Evolutionary conservation across 1,284 basidiomycete genomes (phyloP).

Genomic region (Heterobasidion parviporum): DNA sequence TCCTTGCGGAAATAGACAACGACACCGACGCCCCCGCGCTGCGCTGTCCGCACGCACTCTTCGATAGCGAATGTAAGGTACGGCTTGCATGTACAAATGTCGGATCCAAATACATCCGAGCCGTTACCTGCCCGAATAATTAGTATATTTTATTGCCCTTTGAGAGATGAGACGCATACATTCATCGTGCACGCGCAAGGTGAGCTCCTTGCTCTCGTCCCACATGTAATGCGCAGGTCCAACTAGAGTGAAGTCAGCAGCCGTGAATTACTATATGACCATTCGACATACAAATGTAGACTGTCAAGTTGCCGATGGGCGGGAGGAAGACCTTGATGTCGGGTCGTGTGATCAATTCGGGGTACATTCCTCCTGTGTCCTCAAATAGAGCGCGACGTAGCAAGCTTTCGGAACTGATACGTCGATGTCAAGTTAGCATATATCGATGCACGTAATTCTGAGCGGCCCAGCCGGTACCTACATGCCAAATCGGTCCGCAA

Average conservation of each 20-base stretch:
- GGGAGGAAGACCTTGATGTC: slow-evolving; percentile 95
- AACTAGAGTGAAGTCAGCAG: slow-evolving; percentile 33
- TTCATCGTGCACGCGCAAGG: slow-evolving; percentile 90
- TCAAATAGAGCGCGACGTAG: slow-evolving; percentile 89
- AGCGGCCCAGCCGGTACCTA: slow-evolving; percentile 27
- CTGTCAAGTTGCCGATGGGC: slow-evolving; percentile 87
- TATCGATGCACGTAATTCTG: not conserved
- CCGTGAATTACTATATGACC: not conserved
- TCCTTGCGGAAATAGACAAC: slow-evolving; percentile 96
- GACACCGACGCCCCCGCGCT: slow-evolving; percentile 86
- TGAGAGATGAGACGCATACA: slow-evolving; percentile 38
- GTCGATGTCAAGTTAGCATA: slow-evolving; percentile 1
- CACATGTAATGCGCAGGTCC: slow-evolving; percentile 69
- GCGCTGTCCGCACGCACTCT: slow-evolving; percentile 83
- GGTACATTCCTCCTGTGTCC: slow-evolving; percentile 94
- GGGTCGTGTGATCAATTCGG: slow-evolving; percentile 90
- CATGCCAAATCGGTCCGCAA: slow-evolving; percentile 86
- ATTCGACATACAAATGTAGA: slow-evolving; percentile 75
- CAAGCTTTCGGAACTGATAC: slow-evolving; percentile 66
- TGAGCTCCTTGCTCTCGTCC: slow-evolving; percentile 81
- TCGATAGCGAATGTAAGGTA: slow-evolving; percentile 92
- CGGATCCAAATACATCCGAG: slow-evolving; percentile 84
- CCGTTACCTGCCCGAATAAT: slow-evolving; percentile 50
- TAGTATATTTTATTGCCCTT: not conserved
- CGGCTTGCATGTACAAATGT: slow-evolving; percentile 93